These are phyloP conservation scores for Blastomyces gilchristii DNA, from an alignment of 2,329 filamentous ascomycete genomes.

Conservation along the genomic window DNA sequence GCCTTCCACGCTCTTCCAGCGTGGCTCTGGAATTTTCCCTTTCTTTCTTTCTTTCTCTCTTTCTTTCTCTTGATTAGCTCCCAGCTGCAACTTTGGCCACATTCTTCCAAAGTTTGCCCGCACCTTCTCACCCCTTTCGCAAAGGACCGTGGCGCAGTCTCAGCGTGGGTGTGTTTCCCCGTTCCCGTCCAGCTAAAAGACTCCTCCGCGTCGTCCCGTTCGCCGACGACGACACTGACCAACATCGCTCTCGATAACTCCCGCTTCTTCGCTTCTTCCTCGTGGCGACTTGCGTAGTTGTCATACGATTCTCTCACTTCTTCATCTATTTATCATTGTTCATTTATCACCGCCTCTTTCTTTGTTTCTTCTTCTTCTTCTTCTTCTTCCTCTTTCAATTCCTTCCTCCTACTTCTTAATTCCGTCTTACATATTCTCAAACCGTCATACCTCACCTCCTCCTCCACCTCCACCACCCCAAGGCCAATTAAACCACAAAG, in stretches of 20 bases:
- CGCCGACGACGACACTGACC: background rate
- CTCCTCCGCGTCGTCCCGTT: background rate
- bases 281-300: background rate
- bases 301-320: slow-evolving; percentile 1
- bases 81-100: background rate
- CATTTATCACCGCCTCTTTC: background rate
- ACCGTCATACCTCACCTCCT: background rate
- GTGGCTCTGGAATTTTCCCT: slow-evolving; percentile 1
- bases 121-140: too few relatives aligned
- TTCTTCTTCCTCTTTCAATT: background rate
- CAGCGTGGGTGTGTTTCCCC: background rate
- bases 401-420: background rate
- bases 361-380: background rate
- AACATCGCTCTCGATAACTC: background rate
- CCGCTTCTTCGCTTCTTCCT: slow-evolving; percentile 1
- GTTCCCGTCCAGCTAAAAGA: background rate
- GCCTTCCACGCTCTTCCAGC: slow-evolving; percentile 9
- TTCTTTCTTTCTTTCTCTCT: background rate
- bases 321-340: background rate
- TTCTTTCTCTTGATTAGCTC: too few relatives aligned
- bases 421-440: background rate
- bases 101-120: too few relatives aligned
- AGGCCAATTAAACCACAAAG: background rate
- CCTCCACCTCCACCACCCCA: background rate
- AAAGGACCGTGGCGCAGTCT: slow-evolving; percentile 7